Percentiles rank a stretch among this genome's conserved stretches.
phyloP scores from a whole-genome alignment of 768 basidiomycete genomes.

The Boletus rufocinnamomeus region DNA sequence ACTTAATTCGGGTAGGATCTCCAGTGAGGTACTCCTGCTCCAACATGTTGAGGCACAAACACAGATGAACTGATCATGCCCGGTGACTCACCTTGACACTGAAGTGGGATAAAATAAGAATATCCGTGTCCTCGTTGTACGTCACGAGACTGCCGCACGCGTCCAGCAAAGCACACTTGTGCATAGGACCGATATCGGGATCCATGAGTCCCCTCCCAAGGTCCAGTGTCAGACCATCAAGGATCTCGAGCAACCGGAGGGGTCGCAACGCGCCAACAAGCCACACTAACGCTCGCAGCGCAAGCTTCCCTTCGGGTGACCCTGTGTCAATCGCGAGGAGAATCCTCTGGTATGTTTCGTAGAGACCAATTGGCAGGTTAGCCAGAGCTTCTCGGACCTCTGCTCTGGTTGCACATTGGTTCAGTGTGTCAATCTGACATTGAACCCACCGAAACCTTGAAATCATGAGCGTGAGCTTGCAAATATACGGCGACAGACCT shows the following conservation, averaged over 20 bases:
- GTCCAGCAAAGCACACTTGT: constrained; percentile 11
- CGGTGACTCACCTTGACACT: constrained; percentile 26
- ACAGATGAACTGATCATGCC: neutral
- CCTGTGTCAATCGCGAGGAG: constrained; percentile 12
- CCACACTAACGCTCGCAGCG: constrained; percentile 17
- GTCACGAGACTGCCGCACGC: constrained; percentile 20
- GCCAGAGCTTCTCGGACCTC: constrained; percentile 19
- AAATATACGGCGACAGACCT: neutral
- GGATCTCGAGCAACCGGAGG: constrained; percentile 12
- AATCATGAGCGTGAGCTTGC: neutral
- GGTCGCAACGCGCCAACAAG: constrained; percentile 21
- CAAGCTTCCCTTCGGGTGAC: constrained; percentile 3
- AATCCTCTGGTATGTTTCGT: constrained; percentile 27
- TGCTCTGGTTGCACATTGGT: constrained; percentile 8
- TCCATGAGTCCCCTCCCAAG: constrained; percentile 1
- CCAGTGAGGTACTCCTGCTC: constrained; percentile 19
- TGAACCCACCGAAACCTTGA: constrained; percentile 28
- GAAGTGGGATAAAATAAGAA: constrained; percentile 23
- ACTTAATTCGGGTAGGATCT: neutral
- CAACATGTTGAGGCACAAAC: neutral
- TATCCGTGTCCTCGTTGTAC: constrained; percentile 10
- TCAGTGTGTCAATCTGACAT: constrained; percentile 21
- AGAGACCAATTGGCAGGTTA: constrained; percentile 18
- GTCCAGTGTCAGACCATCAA: constrained; percentile 19
- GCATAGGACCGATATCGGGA: constrained; percentile 7